phyloP scores from a whole-genome alignment of 257 asterid species.

The Orobanche coerulescens region DNA sequence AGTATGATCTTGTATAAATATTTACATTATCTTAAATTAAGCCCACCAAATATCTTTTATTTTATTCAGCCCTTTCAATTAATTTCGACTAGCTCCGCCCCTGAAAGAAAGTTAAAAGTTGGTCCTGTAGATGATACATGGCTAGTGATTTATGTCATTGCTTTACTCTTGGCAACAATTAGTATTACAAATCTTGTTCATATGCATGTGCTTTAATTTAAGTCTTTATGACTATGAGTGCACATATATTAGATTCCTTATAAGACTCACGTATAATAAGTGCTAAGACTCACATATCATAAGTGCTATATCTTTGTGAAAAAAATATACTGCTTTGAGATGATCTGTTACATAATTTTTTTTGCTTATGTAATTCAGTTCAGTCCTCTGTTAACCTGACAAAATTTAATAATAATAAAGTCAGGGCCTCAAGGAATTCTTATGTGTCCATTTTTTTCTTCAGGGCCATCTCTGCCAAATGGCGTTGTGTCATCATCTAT shows the following conservation, averaged over 20 bases:
- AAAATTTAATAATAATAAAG: constrained; percentile 1
- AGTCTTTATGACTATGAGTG: background rate
- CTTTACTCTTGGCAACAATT: background rate
- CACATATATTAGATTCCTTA: background rate
- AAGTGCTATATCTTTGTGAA: constrained; percentile 7
- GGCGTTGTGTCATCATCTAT: constrained; percentile 44
- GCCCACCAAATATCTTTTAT: too few species aligned
- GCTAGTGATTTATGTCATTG: background rate
- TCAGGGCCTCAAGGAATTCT: constrained; percentile 12
- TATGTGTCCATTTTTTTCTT: constrained; percentile 14
- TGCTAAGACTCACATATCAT: too few species aligned
- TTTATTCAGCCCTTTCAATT: too few species aligned
- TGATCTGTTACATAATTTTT: background rate
- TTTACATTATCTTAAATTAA: too few species aligned
- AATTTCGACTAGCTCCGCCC: too few species aligned
- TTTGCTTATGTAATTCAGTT: background rate
- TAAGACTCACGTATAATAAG: background rate
- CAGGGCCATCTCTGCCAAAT: constrained; percentile 59
- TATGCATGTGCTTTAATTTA: background rate
- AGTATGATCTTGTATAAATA: too few species aligned
- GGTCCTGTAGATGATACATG: background rate
- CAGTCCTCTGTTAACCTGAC: background rate
- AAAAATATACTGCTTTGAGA: background rate
- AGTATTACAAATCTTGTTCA: background rate
- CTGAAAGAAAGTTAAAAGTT: background rate